These are phyloP conservation scores for Trichocladium uniseriatum DNA, from an alignment of 495 filamentous ascomycete genomes.

Conservation along the genomic window DNA sequence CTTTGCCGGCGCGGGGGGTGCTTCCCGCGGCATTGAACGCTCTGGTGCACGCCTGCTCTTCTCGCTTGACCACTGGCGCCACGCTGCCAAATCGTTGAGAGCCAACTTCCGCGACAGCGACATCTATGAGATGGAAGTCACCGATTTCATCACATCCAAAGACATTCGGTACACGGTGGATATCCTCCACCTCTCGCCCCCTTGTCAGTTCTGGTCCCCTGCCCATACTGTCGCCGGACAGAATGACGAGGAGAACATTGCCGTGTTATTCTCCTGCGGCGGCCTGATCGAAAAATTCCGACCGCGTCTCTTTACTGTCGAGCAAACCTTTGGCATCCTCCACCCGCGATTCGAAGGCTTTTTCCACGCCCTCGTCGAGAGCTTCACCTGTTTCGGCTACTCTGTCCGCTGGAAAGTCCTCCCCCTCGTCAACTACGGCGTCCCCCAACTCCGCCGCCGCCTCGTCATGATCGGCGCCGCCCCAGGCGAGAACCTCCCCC, in stretches of 20 bases:
- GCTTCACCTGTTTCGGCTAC: conserved; percentile 58
- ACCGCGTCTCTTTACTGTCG: conserved; percentile 70
- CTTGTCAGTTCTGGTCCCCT: conserved; percentile 74
- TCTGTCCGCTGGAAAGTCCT: conserved; percentile 50
- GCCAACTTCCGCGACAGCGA: conserved; percentile 48
- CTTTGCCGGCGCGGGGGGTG: conserved; percentile 72
- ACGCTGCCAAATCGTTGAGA: conserved; percentile 48
- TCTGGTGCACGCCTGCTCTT: conserved; percentile 53
- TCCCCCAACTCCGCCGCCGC: conserved; percentile 38
- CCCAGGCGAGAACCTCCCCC: conserved; percentile 64
- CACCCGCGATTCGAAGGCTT: conserved; percentile 39
- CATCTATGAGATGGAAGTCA: conserved; percentile 36
- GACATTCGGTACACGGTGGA: conserved; percentile 45
- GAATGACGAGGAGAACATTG: conserved; percentile 66
- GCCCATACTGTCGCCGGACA: conserved; percentile 58
- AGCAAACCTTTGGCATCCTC: conserved; percentile 67
- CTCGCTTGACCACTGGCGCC: conserved; percentile 50
- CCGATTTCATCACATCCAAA: conserved; percentile 35
- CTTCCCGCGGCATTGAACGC: conserved; percentile 55
- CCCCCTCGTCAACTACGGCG: conserved; percentile 40
- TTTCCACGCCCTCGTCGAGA: conserved; percentile 53
- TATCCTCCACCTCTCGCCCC: conserved; percentile 70
- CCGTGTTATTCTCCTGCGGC: conserved; percentile 55
- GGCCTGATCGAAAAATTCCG: conserved; percentile 49
- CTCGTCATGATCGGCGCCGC: conserved; percentile 72